Conservation (phyloP, 1,284 basidiomycete species). For the Blastosporella zonata region DNA sequence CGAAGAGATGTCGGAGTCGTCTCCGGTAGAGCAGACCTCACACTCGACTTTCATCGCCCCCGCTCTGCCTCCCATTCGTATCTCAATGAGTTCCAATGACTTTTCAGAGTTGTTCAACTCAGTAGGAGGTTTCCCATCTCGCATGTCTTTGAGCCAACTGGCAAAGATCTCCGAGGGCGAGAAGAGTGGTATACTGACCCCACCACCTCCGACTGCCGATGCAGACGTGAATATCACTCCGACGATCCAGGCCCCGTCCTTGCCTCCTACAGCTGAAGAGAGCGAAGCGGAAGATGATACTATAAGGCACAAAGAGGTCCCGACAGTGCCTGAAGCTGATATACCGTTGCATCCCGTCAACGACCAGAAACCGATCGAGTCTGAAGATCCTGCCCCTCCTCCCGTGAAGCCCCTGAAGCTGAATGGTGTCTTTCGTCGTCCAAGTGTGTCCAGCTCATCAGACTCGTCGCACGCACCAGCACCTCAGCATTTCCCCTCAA, state of each 20-base stretch:
- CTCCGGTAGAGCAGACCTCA: constrained; percentile 61
- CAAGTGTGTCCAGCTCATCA: constrained; percentile 11
- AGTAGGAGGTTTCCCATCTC: constrained; percentile 36
- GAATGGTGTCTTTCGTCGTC: constrained; percentile 11
- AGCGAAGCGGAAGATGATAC: constrained; percentile 16
- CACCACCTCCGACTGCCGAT: constrained; percentile 14
- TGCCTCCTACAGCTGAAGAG: constrained; percentile 16
- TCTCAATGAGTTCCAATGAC: constrained; percentile 78
- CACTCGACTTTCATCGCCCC: constrained; percentile 76
- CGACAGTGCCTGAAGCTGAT: background rate
- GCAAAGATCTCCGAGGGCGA: constrained; percentile 40
- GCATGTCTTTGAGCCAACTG: constrained; percentile 43
- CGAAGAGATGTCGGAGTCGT: constrained; percentile 47
- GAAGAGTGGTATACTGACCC: constrained; percentile 16
- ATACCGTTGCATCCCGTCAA: background rate
- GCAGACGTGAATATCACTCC: constrained; percentile 20
- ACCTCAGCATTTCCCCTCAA: background rate
- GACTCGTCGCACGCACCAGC: constrained; percentile 10
- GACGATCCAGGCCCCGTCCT: constrained; percentile 20
- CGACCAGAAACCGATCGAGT: background rate
- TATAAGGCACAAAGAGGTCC: constrained; percentile 6
- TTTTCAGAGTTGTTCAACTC: constrained; percentile 70
- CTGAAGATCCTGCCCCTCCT: background rate
- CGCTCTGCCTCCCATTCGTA: constrained; percentile 76
- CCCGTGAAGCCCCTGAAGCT: constrained; percentile 6